phyloP scores from a whole-genome alignment of 2,329 filamentous ascomycete genomes.

The Sporothrix sp. region DNA sequence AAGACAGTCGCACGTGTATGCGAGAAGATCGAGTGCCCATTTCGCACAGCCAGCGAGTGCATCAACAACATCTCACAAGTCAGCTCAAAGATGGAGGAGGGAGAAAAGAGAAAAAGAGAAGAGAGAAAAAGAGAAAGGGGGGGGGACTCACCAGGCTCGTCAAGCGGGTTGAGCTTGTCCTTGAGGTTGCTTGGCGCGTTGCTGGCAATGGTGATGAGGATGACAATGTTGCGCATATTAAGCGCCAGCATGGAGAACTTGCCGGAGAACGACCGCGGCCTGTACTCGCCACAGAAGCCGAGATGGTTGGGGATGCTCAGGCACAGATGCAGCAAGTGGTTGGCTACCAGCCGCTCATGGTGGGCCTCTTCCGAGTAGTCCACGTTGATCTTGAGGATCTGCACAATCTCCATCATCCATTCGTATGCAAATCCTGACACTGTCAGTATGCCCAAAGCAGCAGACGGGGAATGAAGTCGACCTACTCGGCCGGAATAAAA shows the following conservation, averaged over 20 bases:
- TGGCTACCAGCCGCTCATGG: conserved; percentile 63
- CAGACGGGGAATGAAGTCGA: not conserved
- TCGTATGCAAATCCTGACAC: conserved; percentile 47
- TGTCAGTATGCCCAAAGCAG: not conserved
- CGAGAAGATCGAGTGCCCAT: conserved; percentile 66
- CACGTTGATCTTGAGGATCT: conserved; percentile 60
- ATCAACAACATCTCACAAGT: conserved; percentile 53
- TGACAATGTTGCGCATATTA: conserved; percentile 62
- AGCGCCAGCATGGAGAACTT: conserved; percentile 68
- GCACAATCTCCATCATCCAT: conserved; percentile 57
- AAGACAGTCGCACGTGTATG: conserved; percentile 51
- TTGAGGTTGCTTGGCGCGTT: conserved; percentile 45
- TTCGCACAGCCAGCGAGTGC: conserved; percentile 63
- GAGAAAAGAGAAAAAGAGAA: not conserved
- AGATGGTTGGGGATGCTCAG: conserved; percentile 72
- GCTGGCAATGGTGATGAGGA: conserved; percentile 55
- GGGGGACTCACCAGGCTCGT: conserved; percentile 48
- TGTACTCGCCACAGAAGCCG: conserved; percentile 57
- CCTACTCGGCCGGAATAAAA: conserved; percentile 29
- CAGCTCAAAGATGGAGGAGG: conserved; percentile 13
- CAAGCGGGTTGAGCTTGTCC: conserved; percentile 48
- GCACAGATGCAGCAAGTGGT: conserved; percentile 62
- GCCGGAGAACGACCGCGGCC: conserved; percentile 53
- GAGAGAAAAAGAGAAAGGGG: not conserved
- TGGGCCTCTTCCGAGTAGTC: conserved; percentile 73